Evolutionary conservation across 2,329 filamentous ascomycete genomes (phyloP).

Genomic region (Cercospora sp.): DNA sequence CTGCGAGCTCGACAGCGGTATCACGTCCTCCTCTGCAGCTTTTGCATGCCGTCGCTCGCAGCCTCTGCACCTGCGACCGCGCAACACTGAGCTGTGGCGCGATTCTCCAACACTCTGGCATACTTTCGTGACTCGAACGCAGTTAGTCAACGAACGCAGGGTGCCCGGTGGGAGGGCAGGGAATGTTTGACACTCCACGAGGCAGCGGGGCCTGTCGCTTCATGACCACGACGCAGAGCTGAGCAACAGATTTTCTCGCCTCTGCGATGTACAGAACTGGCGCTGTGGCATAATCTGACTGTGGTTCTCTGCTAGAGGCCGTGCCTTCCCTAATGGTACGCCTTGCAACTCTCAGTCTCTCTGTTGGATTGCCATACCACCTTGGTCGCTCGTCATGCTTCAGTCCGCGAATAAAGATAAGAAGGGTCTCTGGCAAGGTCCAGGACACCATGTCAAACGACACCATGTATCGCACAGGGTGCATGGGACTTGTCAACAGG

Average conservation of each 20-base stretch:
- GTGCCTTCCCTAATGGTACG: background rate
- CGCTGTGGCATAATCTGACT: background rate
- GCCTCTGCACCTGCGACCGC: background rate
- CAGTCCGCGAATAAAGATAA: background rate
- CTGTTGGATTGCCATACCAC: background rate
- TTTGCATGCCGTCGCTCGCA: background rate
- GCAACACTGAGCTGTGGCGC: background rate
- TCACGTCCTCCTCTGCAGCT: background rate
- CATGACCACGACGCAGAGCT: background rate
- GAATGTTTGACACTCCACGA: background rate
- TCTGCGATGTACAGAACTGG: background rate
- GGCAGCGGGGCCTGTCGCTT: background rate
- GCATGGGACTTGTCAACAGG: background rate
- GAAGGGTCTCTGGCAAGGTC: background rate
- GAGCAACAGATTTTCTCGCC: background rate
- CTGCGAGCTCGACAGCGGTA: background rate
- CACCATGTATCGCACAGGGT: background rate
- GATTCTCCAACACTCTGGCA: background rate
- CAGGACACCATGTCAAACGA: background rate
- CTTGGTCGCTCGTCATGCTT: background rate
- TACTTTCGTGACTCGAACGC: background rate
- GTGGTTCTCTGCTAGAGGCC: background rate
- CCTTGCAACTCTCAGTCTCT: background rate
- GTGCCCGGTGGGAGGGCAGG: background rate
- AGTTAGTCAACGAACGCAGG: background rate